Evolutionary conservation across 2,329 filamentous ascomycete species (phyloP).

Genomic region (Cytospora chrysosperma): DNA sequence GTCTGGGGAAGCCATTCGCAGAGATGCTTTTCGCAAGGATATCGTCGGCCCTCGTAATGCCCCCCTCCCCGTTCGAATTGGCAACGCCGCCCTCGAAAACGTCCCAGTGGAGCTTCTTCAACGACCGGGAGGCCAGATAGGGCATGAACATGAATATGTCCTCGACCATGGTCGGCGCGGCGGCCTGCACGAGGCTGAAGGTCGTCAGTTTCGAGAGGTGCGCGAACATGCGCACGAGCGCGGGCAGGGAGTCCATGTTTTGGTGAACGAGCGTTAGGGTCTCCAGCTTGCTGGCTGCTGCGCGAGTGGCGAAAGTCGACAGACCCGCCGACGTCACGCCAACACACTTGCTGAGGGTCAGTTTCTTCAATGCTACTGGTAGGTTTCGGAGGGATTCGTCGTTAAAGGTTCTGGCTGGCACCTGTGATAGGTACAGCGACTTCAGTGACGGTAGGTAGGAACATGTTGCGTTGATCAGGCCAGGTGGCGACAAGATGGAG

Average conservation of each 20-base stretch:
- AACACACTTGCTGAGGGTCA: conserved; percentile 55
- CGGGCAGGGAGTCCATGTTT: conserved; percentile 54
- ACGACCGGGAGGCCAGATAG: conserved; percentile 56
- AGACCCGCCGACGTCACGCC: conserved; percentile 58
- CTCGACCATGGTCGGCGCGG: conserved; percentile 53
- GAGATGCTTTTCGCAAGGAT: conserved; percentile 64
- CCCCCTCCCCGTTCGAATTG: conserved; percentile 27
- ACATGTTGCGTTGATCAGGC: conserved; percentile 51
- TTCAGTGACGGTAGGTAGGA: conserved; percentile 53
- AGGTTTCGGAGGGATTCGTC: conserved; percentile 55
- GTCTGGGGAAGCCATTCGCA: conserved; percentile 60
- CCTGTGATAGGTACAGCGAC: conserved; percentile 58
- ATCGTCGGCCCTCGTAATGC: conserved; percentile 52
- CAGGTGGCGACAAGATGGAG: conserved; percentile 52
- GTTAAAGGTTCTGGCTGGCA: conserved; percentile 57
- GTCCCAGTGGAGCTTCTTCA: conserved; percentile 63
- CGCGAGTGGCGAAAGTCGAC: conserved; percentile 54
- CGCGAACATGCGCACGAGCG: conserved; percentile 59
- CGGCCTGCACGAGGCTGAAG: conserved; percentile 56
- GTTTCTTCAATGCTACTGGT: conserved; percentile 49
- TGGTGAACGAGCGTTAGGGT: conserved; percentile 56
- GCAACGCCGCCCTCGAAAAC: conserved; percentile 49
- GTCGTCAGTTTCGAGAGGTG: conserved; percentile 48
- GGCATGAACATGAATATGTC: conserved; percentile 63
- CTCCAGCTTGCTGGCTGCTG: conserved; percentile 45